Evolutionary conservation across 176 grass and related monocot genomes (phyloP).

Genomic region (Triticum monococcum): DNA sequence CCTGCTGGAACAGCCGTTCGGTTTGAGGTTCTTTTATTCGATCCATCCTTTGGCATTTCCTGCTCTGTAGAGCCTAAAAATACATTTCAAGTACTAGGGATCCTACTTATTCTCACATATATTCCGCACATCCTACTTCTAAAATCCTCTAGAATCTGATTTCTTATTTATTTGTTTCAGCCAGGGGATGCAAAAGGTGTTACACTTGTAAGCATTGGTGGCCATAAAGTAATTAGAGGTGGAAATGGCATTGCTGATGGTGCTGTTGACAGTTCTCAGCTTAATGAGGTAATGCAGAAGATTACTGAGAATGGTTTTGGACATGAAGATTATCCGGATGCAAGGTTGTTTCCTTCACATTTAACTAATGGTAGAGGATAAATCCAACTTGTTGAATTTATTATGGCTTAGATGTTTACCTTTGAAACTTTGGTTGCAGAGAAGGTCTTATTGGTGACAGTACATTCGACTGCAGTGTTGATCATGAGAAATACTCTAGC

Average conservation of each 20-base stretch:
- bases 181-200: conserved; percentile 82
- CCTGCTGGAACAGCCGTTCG: conserved; percentile 87
- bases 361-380: neutral
- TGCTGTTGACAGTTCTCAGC: conserved; percentile 46
- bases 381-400: neutral
- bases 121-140: neutral
- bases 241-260: conserved; percentile 88
- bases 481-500: conserved; percentile 84
- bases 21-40: conserved; percentile 68
- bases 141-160: neutral
- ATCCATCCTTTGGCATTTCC: neutral
- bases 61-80: neutral
- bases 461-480: conserved; percentile 53
- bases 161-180: conserved; percentile 43
- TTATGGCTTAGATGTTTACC: conserved; percentile 19
- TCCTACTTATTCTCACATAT: conserved; percentile 12
- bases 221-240: conserved; percentile 79
- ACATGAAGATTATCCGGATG: conserved; percentile 68
- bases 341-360: conserved; percentile 51
- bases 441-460: conserved; percentile 74
- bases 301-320: conserved; percentile 62
- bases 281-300: conserved; percentile 62
- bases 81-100: conserved; percentile 4
- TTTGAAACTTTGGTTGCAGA: conserved; percentile 51
- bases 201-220: conserved; percentile 89